Percentiles rank a stretch among this genome's conserved stretches.
Conservation (phyloP, 169 alveolate genomes). For the Cryptosporidium parvum region DNA sequence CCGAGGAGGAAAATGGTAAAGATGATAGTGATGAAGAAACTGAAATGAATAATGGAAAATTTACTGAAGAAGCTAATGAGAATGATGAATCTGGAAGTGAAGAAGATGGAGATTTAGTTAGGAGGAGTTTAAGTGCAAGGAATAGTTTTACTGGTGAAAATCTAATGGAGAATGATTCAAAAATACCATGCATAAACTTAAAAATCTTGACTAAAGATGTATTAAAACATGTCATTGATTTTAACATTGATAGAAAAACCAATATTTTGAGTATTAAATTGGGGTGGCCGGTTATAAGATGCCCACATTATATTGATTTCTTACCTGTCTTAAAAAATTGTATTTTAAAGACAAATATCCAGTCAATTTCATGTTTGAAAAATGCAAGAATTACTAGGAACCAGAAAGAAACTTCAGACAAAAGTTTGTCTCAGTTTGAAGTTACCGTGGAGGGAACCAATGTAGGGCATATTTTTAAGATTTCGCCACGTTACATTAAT, state of each 20-base stretch:
- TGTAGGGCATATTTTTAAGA: constrained; percentile 74
- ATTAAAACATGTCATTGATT: constrained; percentile 44
- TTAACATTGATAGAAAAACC: constrained; percentile 41
- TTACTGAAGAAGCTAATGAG: constrained; percentile 44
- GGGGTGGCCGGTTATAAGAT: constrained; percentile 48
- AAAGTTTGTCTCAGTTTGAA: constrained; percentile 27
- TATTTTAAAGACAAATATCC: constrained; percentile 53
- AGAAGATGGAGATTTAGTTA: background rate
- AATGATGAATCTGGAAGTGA: constrained; percentile 33
- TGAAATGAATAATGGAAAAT: constrained; percentile 42
- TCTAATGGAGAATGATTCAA: constrained; percentile 5
- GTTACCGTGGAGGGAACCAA: constrained; percentile 68
- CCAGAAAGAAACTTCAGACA: background rate
- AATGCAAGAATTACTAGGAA: constrained; percentile 70
- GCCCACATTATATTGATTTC: constrained; percentile 67
- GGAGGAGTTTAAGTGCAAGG: constrained; percentile 7
- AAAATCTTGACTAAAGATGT: constrained; percentile 32
- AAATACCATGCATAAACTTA: constrained; percentile 12
- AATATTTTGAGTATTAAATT: constrained; percentile 18
- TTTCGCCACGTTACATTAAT: constrained; percentile 85
- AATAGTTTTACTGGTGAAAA: constrained; percentile 7
- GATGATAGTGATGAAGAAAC: constrained; percentile 74
- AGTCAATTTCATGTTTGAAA: constrained; percentile 26
- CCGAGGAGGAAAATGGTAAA: constrained; percentile 74
- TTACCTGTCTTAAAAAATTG: constrained; percentile 32